These are phyloP conservation scores for Myrica gale DNA, from an alignment of 306 rosid species.

Conservation along the genomic window DNA sequence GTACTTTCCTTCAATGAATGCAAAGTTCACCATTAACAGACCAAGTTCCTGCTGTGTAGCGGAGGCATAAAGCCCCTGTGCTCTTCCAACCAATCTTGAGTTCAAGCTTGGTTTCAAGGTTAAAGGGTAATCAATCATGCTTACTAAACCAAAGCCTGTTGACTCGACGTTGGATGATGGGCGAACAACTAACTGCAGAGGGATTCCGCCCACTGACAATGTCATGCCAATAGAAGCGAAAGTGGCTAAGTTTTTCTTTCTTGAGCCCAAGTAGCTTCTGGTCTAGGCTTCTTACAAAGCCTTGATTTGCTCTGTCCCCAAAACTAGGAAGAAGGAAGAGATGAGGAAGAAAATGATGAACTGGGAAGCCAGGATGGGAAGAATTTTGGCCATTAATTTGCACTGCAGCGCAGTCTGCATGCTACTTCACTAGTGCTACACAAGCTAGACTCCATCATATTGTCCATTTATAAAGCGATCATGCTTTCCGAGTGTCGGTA, in stretches of 20 bases:
- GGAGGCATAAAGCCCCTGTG: constrained; percentile 34
- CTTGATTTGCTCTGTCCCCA: neutral
- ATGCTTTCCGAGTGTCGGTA: neutral
- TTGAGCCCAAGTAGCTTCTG: constrained; percentile 34
- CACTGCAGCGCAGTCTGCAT: too few species aligned
- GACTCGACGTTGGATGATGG: constrained; percentile 34
- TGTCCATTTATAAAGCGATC: neutral
- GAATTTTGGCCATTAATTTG: neutral
- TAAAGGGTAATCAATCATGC: constrained; percentile 36
- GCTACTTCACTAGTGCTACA: too few species aligned
- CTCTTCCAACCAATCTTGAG: constrained; percentile 31
- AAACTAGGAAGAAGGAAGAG: neutral
- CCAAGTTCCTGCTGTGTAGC: constrained; percentile 30
- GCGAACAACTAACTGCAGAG: constrained; percentile 10
- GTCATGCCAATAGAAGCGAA: constrained; percentile 66
- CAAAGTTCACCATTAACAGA: constrained; percentile 17
- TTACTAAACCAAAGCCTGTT: constrained; percentile 21
- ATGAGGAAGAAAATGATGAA: neutral
- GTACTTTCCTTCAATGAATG: constrained; percentile 16
- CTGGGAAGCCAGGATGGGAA: neutral
- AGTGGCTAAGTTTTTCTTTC: constrained; percentile 56
- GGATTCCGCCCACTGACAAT: constrained; percentile 21
- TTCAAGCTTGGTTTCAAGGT: constrained; percentile 29
- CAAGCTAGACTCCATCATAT: neutral
- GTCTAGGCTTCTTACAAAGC: constrained; percentile 35